Evolutionary conservation across 306 rosid species (phyloP).

Genomic region (Castanea sativa): DNA sequence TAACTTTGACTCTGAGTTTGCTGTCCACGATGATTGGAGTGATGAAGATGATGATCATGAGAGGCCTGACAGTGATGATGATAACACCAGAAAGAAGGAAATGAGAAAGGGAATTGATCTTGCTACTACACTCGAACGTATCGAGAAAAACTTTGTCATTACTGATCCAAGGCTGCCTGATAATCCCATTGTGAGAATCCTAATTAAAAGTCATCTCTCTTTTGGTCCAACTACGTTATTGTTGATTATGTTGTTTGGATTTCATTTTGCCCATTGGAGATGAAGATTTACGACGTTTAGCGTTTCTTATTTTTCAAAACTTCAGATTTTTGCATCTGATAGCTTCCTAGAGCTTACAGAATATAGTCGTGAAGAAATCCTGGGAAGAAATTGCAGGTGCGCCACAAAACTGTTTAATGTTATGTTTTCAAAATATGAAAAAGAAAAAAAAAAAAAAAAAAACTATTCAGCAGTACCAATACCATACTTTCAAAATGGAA

Average conservation of each 20-base stretch:
- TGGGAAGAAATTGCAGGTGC: constrained; percentile 98
- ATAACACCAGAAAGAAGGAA: constrained; percentile 63
- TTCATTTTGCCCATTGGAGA: not conserved
- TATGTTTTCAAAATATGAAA: not conserved
- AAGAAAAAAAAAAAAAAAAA: not conserved
- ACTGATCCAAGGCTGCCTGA: constrained; percentile 99
- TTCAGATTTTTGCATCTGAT: constrained; percentile 95
- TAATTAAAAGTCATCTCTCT: not conserved
- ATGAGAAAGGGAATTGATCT: constrained; percentile 96
- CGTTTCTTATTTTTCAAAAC: constrained; percentile 20
- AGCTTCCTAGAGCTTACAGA: constrained; percentile 97
- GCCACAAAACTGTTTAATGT: not conserved
- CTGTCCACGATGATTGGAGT: constrained; percentile 40
- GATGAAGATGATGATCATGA: constrained; percentile 57
- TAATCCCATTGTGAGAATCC: constrained; percentile 84
- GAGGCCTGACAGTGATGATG: constrained; percentile 49
- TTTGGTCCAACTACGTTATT: not conserved
- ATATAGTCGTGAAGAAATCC: constrained; percentile 93
- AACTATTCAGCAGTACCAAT: not conserved
- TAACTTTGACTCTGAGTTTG: constrained; percentile 32
- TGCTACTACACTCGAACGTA: constrained; percentile 97
- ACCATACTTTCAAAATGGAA: not conserved
- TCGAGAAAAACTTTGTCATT: constrained; percentile 95
- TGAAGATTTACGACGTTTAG: constrained; percentile 6
- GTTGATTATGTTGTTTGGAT: not conserved